phyloP scores from a whole-genome alignment of 106 monocot genomes.

The Apostasia shenzhenica region DNA sequence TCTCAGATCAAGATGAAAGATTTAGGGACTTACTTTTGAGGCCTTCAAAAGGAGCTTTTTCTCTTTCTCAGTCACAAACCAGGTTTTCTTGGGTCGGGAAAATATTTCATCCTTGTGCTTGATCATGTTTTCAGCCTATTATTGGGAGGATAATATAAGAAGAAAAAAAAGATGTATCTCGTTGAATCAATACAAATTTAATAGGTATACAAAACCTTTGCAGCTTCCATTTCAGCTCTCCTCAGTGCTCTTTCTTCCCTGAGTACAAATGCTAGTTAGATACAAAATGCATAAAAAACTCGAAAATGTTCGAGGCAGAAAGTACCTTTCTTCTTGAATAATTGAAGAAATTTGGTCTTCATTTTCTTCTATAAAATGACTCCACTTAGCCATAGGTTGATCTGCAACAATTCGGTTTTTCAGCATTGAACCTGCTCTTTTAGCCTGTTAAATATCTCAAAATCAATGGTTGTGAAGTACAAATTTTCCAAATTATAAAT shows the following conservation, averaged over 20 bases:
- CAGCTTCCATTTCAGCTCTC: constrained; percentile 97
- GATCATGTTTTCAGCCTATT: constrained; percentile 92
- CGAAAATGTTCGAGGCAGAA: constrained; percentile 4
- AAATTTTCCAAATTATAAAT: no score
- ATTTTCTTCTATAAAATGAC: constrained; percentile 66
- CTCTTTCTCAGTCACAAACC: constrained; percentile 86
- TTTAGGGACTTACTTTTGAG: constrained; percentile 47
- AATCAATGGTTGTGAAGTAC: background rate
- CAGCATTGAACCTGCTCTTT: constrained; percentile 79
- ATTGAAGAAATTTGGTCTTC: constrained; percentile 77
- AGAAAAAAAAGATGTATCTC: background rate
- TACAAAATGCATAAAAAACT: background rate
- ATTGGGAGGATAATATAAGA: constrained; percentile 5
- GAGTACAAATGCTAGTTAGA: constrained; percentile 10
- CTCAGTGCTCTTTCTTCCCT: constrained; percentile 76
- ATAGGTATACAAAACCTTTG: constrained; percentile 47
- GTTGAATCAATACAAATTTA: background rate
- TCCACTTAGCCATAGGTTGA: constrained; percentile 70
- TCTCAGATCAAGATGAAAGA: background rate
- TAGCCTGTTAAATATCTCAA: constrained; percentile 43
- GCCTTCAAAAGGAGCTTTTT: constrained; percentile 64
- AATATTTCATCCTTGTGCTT: constrained; percentile 82
- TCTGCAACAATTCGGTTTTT: constrained; percentile 83
- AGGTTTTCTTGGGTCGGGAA: constrained; percentile 90
- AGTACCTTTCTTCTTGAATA: constrained; percentile 83